Conservation (phyloP, 495 filamentous ascomycete genomes). For the Aspergillus heteromorphus region DNA sequence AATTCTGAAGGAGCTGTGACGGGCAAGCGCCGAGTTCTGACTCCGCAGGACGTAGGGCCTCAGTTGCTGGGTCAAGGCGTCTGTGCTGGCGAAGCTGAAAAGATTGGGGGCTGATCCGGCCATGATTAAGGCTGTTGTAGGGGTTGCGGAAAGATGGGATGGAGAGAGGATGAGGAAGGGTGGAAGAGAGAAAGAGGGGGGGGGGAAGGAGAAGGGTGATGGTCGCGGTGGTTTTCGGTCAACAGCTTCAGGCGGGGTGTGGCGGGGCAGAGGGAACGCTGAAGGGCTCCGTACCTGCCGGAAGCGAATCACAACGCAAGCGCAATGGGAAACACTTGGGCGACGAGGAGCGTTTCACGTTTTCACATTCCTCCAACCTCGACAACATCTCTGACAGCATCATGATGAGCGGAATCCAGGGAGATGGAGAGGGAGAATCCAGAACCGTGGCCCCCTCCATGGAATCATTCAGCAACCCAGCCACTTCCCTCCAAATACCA, state of each 20-base stretch:
- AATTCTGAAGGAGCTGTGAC: conserved; percentile 81
- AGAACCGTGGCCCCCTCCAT: not conserved
- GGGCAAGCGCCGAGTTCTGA: conserved; percentile 71
- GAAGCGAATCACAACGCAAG: conserved; percentile 5
- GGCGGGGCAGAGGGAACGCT: conserved; percentile 14
- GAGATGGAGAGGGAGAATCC: not conserved
- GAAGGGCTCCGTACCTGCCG: conserved; percentile 5
- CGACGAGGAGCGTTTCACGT: not conserved
- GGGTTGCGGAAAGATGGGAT: not conserved
- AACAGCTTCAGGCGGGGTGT: conserved; percentile 16
- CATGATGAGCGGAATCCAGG: not conserved
- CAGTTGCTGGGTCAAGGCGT: conserved; percentile 66
- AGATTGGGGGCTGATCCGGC: conserved; percentile 63
- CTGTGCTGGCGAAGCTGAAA: conserved; percentile 66
- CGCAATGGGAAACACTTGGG: not conserved
- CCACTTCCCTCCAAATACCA: not conserved
- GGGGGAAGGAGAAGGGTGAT: not conserved
- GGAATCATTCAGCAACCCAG: not conserved
- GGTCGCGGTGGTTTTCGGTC: conserved; percentile 9
- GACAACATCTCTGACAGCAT: not conserved
- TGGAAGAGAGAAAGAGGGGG: not conserved
- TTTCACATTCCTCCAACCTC: not conserved
- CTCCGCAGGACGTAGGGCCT: conserved; percentile 72
- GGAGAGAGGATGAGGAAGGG: not conserved
- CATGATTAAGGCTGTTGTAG: conserved; percentile 26